Percentiles rank a stretch among this genome's conserved stretches.
Conservation (phyloP, 2,329 filamentous ascomycete genomes). For the Botrytis paeoniae region DNA sequence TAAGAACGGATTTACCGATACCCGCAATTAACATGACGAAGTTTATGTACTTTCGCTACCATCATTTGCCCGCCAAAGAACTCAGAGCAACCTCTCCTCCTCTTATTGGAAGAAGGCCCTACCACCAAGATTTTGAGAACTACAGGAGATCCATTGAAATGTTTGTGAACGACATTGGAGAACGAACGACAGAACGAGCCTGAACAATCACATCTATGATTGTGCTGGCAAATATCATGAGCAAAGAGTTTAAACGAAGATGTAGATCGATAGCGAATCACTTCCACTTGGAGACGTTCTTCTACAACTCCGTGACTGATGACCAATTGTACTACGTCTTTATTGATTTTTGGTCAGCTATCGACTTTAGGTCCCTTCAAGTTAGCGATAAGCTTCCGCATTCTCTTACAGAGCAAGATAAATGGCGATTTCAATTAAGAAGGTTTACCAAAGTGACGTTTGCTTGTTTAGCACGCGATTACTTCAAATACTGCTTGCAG, state of each 20-base stretch:
- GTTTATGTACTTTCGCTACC: background rate
- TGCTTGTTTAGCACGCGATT: background rate
- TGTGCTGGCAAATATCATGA: background rate
- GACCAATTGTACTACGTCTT: constrained; percentile 5
- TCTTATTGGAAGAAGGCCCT: background rate
- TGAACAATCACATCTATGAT: background rate
- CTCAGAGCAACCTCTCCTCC: background rate
- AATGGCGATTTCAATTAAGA: background rate
- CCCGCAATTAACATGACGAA: background rate
- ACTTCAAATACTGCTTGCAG: background rate
- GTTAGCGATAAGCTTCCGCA: background rate
- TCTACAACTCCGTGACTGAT: background rate
- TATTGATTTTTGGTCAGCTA: background rate
- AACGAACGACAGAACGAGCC: background rate
- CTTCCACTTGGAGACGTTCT: background rate
- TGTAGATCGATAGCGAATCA: background rate
- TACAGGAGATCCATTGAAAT: background rate
- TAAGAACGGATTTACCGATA: background rate
- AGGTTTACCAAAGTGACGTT: background rate
- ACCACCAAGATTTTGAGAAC: background rate
- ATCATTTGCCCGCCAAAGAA: background rate
- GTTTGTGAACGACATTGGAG: background rate
- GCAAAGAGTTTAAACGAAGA: background rate
- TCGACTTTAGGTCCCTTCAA: constrained; percentile 4
- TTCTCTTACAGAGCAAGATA: background rate